These are phyloP conservation scores for Spinellus fusiger DNA, from an alignment of 192 early-diverging fungal species.

Conservation along the genomic window DNA sequence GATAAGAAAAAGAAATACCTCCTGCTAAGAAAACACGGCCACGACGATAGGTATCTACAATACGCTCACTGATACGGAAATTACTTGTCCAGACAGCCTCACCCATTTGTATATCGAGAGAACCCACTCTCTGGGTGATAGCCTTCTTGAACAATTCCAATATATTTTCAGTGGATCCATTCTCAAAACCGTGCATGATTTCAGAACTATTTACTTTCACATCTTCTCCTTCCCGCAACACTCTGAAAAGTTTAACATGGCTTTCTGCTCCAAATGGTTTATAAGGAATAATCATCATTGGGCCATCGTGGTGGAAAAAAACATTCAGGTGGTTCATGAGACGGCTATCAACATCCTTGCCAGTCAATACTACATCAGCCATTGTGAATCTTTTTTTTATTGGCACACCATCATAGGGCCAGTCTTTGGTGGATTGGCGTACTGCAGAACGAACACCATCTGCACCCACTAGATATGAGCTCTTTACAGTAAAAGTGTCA, in stretches of 20 bases:
- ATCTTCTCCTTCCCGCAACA: neutral
- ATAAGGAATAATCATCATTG: neutral
- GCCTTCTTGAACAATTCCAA: slow-evolving; percentile 3
- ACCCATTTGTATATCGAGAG: neutral
- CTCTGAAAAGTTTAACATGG: neutral
- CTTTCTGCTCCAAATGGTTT: neutral
- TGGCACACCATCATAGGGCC: slow-evolving; percentile 21
- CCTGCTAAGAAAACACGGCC: slow-evolving; percentile 25
- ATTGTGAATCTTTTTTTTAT: slow-evolving; percentile 8
- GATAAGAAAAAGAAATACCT: slow-evolving; percentile 6
- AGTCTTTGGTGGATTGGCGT: slow-evolving; percentile 7
- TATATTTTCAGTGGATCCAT: no score
- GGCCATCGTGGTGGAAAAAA: neutral
- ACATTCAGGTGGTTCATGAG: neutral
- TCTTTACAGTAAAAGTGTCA: neutral
- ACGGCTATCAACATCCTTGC: neutral
- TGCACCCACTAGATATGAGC: slow-evolving; percentile 25
- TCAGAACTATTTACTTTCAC: no score
- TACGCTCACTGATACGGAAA: slow-evolving; percentile 31
- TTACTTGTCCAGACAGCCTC: slow-evolving; percentile 15
- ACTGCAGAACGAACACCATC: slow-evolving; percentile 30
- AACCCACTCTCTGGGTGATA: neutral
- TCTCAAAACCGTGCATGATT: no score
- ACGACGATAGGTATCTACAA: slow-evolving; percentile 26
- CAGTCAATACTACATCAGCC: slow-evolving; percentile 17